A percentile compares a stretch with the other conserved stretches of the same genome.
Conservation (phyloP, 176 grass and related monocot genomes). For the Themeda triandra region DNA sequence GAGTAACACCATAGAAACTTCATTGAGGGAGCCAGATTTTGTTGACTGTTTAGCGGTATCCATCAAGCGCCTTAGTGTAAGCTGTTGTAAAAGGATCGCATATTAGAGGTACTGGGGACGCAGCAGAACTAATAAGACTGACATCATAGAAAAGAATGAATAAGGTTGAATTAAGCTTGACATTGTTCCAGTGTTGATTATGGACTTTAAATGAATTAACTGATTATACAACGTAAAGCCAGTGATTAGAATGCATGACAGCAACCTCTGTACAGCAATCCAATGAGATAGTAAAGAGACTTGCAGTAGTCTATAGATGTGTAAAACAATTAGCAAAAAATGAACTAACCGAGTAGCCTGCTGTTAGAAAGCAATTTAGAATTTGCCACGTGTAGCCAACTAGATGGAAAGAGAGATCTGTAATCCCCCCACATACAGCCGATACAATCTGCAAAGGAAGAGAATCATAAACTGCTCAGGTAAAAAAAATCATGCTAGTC, state of each 20-base stretch:
- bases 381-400: conserved; percentile 79
- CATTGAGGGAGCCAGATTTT: conserved; percentile 78
- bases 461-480: not conserved
- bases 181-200: not conserved
- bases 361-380: conserved; percentile 84
- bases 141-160: not conserved
- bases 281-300: not conserved
- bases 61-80: conserved; percentile 65
- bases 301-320: not conserved
- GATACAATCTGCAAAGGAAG: conserved; percentile 60
- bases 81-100: conserved; percentile 31
- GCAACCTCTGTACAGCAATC: not conserved
- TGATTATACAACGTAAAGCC: not conserved
- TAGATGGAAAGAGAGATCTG: conserved; percentile 77
- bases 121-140: not conserved
- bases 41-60: conserved; percentile 82
- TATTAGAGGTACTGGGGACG: not conserved
- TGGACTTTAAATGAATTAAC: not conserved
- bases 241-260: not conserved
- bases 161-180: not conserved
- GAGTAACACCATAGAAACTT: conserved; percentile 92
- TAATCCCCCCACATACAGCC: conserved; percentile 66
- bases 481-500: not conserved
- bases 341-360: conserved; percentile 67
- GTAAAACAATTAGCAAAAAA: not conserved